These are phyloP conservation scores for Thyridium curvatum DNA, from an alignment of 2,329 filamentous ascomycete species.

Conservation along the genomic window DNA sequence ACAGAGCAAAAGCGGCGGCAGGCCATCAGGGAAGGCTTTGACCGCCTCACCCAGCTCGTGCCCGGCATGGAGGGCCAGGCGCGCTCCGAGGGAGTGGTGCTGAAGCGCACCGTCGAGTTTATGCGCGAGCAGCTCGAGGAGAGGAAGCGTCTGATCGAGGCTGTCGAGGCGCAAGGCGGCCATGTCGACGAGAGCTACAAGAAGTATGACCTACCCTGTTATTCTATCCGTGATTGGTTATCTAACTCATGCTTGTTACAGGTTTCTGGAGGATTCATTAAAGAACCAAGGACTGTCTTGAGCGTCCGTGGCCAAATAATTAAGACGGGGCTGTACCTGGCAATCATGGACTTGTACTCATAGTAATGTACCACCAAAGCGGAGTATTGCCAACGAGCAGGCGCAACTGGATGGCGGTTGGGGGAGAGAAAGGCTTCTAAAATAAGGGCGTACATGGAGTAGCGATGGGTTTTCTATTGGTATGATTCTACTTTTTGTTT, in stretches of 20 bases:
- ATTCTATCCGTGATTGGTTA: too few relatives aligned
- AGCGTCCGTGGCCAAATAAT: too few relatives aligned
- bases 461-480: constrained; percentile 24
- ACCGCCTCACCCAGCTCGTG: constrained; percentile 72
- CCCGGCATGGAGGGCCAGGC: constrained; percentile 78
- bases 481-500: constrained; percentile 39
- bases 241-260: too few relatives aligned
- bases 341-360: background rate
- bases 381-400: background rate
- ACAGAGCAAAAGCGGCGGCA: constrained; percentile 27
- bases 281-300: too few relatives aligned
- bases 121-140: constrained; percentile 55
- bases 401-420: background rate
- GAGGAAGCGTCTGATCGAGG: constrained; percentile 49
- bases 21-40: constrained; percentile 78
- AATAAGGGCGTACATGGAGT: background rate
- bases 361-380: background rate
- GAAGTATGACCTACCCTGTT: constrained; percentile 4
- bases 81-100: constrained; percentile 78
- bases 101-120: constrained; percentile 63
- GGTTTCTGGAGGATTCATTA: too few relatives aligned
- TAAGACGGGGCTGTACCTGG: background rate
- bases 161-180: constrained; percentile 51
- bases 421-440: background rate
- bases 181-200: constrained; percentile 35